Evolutionary conservation across 371 early-diverging fungal species (phyloP), one percentile per base, ranked within the genome.

Genomic region (Mortierella sp.): DNA sequence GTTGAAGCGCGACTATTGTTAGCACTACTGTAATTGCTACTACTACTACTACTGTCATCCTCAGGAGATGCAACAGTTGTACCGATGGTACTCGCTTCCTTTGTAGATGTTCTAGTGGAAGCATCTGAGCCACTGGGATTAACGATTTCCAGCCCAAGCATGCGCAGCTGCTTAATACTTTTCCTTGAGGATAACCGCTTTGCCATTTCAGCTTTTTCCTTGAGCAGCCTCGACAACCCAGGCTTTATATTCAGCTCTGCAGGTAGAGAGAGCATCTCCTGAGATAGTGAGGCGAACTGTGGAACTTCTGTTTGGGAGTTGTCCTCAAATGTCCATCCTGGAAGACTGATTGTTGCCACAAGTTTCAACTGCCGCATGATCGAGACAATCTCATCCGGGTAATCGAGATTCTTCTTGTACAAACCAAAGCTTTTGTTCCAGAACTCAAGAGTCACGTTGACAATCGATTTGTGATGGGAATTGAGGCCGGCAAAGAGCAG

Each of bases 381-480:
- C 16, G 47, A 43, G 1, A 59, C 70, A 43, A 73, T 40, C 26
- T 67, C 74, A 11, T 62, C 55, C 0, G 78, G 73, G 28, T 77
- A 77, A 20, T 68, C 62, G 32, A 77, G 58, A 26, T 61, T 59
- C 32, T 30, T 32, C 28, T 62, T 58, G 5, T 47, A 45, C 18
- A 6, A 2, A 5, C 79, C 70, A 59, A 70, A 78, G 14, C 57
- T 70, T 52, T 73, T 43, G 40, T 73, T 73, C 79, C 79, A 78
- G 30, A 69, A 73, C 57, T 78, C 79, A 2, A 73, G 62, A 6
- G 79, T 70, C 30, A 63, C 57, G 35, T 70, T 73, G 30, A 73
- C 79, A 30, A 74, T 59, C 1, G 63, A 24, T 60, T 73, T 69
- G 20, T 60, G 35, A 12, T 43, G 59, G 16, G 79, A 78, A 22